Percentiles rank a stretch among this genome's conserved stretches.
phyloP scores from a whole-genome alignment of 2,329 filamentous ascomycete genomes.

The Arthroderma uncinatum region DNA sequence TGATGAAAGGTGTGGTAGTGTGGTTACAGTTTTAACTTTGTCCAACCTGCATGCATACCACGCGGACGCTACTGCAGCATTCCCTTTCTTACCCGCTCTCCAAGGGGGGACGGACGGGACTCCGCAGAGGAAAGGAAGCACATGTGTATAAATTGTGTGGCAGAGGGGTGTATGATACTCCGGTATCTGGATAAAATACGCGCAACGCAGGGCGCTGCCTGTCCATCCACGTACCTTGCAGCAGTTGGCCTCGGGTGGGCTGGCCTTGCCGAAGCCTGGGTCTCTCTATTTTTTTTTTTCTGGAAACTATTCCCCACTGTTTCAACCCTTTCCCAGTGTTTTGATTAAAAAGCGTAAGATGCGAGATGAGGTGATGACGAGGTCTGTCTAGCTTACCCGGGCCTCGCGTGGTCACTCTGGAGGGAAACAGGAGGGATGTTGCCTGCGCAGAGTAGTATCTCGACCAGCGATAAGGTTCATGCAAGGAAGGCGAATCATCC shows the following conservation, averaged over 20 bases:
- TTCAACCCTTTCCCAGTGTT: neutral
- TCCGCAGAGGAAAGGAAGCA: neutral
- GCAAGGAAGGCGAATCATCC: slow-evolving; percentile 4
- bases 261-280: neutral
- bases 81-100: slow-evolving; percentile 3
- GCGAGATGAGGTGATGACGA: neutral
- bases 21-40: slow-evolving; percentile 6
- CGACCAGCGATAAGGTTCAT: neutral
- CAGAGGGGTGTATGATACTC: neutral
- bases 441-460: neutral
- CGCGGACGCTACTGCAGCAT: slow-evolving; percentile 5
- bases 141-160: neutral
- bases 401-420: neutral
- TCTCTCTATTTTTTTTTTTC: neutral
- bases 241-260: neutral
- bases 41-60: slow-evolving; percentile 5
- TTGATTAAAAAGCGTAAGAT: neutral
- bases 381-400: neutral
- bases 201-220: no score
- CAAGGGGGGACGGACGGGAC: neutral
- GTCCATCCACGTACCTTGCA: neutral
- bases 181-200: neutral
- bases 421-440: neutral
- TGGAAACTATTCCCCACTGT: neutral
- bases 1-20: slow-evolving; percentile 1